Base-by-base conservation (phyloP, 495 filamentous ascomycete species). In the Chaetomium tenue region DNA sequence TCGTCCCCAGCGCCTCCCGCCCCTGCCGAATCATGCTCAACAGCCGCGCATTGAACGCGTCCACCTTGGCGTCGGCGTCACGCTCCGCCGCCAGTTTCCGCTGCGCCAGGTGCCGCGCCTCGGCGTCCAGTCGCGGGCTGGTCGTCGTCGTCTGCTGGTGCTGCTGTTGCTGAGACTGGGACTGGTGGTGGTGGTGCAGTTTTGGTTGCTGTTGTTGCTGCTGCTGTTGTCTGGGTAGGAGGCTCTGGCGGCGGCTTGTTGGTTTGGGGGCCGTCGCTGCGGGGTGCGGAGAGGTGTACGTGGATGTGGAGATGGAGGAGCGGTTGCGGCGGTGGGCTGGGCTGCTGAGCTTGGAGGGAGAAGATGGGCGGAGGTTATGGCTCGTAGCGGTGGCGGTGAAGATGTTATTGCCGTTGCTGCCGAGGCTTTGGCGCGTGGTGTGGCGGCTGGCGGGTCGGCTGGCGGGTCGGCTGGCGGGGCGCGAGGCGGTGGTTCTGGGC, bases 1-100 rank as follows among this genome's bases (percentile, higher is more conserved):
- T 92, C 39, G 91, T 89, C 13, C 90, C 91, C 23, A 97, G 70
- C 15, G 94, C 94, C 70, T 94, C 90, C 71, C 88, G 89, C 0
- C 92, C 94, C 73, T 97, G 88, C 9, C 87, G 75, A 50, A 98
- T 96, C 90, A 98, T 91, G 37, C 83, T 87, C 68, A 88, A 85
- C 28, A 97, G 76, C 68, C 88, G 86, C 44, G 85, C 81, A 70
- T 93, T 94, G 73, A 97, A 84, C 23, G 87, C 84, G 60, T 85
- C 84, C 58, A 98, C 83, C 58, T 87, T 87, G 48, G 85, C 84
- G 68, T 97, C 93, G 20, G 88, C 85, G 67, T 94, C 91, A 52
- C 86, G 81, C 67, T 96, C 92, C 26, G 87, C 87, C 44, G 85
- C 84, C 23, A 85, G 79, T 64, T 86, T 84, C 68, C 84, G 80